Conservation (phyloP, 768 basidiomycete species). For the Tephrocybe sp. region DNA sequence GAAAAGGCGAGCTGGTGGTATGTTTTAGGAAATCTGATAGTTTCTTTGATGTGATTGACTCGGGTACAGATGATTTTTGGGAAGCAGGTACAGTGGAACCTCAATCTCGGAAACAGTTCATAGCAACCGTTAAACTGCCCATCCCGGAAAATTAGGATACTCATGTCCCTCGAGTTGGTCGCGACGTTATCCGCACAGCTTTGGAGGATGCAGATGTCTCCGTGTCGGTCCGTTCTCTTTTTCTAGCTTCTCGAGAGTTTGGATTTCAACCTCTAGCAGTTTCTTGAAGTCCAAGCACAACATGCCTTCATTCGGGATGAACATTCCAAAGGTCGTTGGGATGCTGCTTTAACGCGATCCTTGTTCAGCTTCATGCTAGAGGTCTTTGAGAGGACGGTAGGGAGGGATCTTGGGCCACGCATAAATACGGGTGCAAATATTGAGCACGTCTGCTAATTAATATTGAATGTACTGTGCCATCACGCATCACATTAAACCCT, state of each 20-base stretch:
- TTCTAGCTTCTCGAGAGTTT: conserved; percentile 4
- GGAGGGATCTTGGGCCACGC: conserved; percentile 77
- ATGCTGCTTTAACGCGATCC: conserved; percentile 82
- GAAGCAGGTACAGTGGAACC: conserved; percentile 60
- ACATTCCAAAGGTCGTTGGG: conserved; percentile 91
- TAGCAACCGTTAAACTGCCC: conserved; percentile 2
- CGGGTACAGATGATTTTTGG: conserved; percentile 84
- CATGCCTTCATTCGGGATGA: conserved; percentile 96
- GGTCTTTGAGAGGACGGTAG: conserved; percentile 86
- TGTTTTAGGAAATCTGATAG: conserved; percentile 20
- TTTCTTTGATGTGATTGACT: not conserved
- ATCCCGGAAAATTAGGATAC: conserved; percentile 61
- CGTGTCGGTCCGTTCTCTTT: conserved; percentile 53
- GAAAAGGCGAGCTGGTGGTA: conserved; percentile 84
- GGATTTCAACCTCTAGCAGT: conserved; percentile 39
- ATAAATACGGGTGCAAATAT: conserved; percentile 40
- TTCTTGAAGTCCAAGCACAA: conserved; percentile 94
- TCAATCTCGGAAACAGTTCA: not conserved
- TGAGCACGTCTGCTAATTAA: conserved; percentile 75
- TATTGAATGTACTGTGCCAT: not conserved
- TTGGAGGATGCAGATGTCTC: conserved; percentile 79
- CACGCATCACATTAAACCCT: no score
- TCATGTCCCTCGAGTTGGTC: conserved; percentile 84
- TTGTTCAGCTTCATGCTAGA: conserved; percentile 89
- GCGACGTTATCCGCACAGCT: conserved; percentile 78